Evolutionary conservation across 768 basidiomycete genomes (phyloP).

Genomic region (Phanerochaete carnosa): DNA sequence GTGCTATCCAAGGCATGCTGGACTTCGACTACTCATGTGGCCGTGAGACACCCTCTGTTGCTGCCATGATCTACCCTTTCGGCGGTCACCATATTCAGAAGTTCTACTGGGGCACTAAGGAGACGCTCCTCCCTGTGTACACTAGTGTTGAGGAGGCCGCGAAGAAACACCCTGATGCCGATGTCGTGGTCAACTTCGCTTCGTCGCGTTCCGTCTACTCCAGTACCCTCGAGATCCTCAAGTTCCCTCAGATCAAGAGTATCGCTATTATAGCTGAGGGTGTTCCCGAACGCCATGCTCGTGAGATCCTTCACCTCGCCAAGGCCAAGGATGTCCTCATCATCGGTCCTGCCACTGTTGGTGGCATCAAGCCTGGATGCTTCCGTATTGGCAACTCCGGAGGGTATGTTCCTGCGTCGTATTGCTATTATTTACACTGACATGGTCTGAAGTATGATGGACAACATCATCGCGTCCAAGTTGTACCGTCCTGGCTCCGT

Average conservation of each 20-base stretch:
- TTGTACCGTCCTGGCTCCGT: conserved; percentile 97
- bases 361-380: conserved; percentile 99
- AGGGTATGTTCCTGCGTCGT: conserved; percentile 51
- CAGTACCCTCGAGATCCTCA: conserved; percentile 89
- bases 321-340: conserved; percentile 85
- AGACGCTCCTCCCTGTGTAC: conserved; percentile 97
- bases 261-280: conserved; percentile 98
- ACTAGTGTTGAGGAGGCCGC: conserved; percentile 88
- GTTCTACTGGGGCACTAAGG: conserved; percentile 99
- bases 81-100: conserved; percentile 99
- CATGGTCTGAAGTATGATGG: conserved; percentile 79
- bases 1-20: conserved; percentile 97
- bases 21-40: conserved; percentile 99
- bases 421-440: conserved; percentile 6
- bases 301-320: conserved; percentile 92
- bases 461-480: conserved; percentile 98
- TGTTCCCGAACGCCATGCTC: conserved; percentile 96
- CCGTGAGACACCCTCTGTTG: conserved; percentile 84
- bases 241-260: conserved; percentile 61
- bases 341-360: conserved; percentile 96
- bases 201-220: conserved; percentile 91
- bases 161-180: conserved; percentile 93
- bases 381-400: conserved; percentile 99
- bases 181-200: conserved; percentile 98
- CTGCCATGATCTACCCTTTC: conserved; percentile 99